Evolutionary conservation across 2,329 filamentous ascomycete species (phyloP).

Genomic region (Scedosporium aurantiacum): DNA sequence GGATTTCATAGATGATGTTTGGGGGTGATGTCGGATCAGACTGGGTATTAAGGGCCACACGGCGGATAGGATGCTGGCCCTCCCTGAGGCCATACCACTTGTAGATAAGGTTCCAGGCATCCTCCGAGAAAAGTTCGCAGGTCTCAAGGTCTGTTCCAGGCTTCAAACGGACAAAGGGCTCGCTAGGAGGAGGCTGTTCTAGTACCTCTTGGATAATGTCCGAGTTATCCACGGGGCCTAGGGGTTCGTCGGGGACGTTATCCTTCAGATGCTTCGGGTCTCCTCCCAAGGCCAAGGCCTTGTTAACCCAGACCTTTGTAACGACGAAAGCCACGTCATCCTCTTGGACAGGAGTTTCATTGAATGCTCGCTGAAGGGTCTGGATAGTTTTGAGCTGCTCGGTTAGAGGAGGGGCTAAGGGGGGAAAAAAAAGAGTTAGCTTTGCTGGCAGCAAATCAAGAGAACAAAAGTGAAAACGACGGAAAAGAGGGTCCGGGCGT

Average conservation of each 20-base stretch:
- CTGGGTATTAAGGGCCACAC: conserved; percentile 68
- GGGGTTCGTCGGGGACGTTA: conserved; percentile 46
- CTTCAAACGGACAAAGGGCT: conserved; percentile 62
- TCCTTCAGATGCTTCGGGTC: conserved; percentile 44
- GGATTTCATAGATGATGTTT: conserved; percentile 70
- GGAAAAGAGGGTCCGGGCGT: neutral
- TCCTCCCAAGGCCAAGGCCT: conserved; percentile 55
- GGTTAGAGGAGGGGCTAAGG: conserved; percentile 22
- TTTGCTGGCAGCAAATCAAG: neutral
- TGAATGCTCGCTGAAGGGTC: conserved; percentile 42
- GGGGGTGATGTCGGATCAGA: conserved; percentile 39
- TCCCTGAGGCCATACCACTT: conserved; percentile 71
- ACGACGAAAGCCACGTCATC: conserved; percentile 69
- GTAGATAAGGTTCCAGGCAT: conserved; percentile 72
- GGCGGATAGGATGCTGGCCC: conserved; percentile 59
- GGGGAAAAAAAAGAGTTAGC: neutral
- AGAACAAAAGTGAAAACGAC: neutral
- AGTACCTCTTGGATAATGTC: conserved; percentile 60
- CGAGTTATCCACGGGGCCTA: conserved; percentile 80
- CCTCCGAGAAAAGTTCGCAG: conserved; percentile 65
- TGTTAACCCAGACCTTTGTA: conserved; percentile 66
- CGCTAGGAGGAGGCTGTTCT: conserved; percentile 33
- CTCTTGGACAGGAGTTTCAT: conserved; percentile 47
- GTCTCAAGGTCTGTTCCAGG: conserved; percentile 57
- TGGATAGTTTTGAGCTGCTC: conserved; percentile 65